Evolutionary conservation across 2,329 filamentous ascomycete genomes (phyloP).

Genomic region (Aspergillus ruber): DNA sequence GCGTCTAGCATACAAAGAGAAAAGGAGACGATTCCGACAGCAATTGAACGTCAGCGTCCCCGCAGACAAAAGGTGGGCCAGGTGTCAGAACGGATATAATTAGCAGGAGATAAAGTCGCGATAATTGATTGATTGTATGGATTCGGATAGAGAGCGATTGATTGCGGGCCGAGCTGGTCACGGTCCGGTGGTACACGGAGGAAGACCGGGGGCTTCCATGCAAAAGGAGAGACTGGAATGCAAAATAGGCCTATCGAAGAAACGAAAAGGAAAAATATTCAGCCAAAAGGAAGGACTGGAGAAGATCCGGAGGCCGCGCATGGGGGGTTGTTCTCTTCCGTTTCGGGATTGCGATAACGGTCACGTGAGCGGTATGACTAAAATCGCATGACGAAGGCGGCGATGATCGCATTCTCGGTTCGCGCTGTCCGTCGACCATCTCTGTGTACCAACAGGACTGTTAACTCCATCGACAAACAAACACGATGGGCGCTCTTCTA

Average conservation of each 20-base stretch:
- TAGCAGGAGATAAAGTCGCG: neutral
- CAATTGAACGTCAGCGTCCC: neutral
- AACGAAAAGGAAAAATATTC: neutral
- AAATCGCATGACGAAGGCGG: conserved; percentile 1
- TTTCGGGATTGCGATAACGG: neutral
- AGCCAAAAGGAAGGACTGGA: neutral
- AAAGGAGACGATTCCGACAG: neutral
- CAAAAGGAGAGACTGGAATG: conserved; percentile 1
- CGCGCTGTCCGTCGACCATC: neutral
- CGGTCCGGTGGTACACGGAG: neutral
- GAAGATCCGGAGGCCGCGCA: conserved; percentile 1
- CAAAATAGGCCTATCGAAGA: neutral
- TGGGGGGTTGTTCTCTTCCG: neutral
- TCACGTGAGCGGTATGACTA: neutral
- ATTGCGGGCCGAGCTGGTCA: neutral
- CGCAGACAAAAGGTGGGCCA: neutral
- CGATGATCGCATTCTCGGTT: neutral
- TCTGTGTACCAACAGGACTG: neutral
- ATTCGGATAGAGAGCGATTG: neutral
- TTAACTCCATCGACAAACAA: neutral
- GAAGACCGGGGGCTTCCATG: neutral
- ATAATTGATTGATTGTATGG: neutral
- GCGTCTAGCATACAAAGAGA: neutral
- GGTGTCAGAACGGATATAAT: neutral
- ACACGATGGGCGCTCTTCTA: conserved; percentile 78